These are phyloP conservation scores for Amniculicola lignicola DNA, from an alignment of 495 filamentous ascomycete genomes.

Conservation along the genomic window DNA sequence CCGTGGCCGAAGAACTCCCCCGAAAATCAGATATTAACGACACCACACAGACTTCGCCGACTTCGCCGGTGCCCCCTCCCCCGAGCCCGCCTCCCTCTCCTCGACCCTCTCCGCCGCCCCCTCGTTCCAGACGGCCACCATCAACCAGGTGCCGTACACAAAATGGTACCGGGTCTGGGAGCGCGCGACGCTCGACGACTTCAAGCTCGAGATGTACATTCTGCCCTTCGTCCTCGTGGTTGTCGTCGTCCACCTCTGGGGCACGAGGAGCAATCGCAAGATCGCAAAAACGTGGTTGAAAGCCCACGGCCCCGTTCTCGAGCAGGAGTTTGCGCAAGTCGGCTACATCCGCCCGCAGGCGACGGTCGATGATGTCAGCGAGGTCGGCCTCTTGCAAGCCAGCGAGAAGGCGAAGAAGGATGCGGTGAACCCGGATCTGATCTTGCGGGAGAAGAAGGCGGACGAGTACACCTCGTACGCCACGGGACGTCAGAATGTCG, in stretches of 20 bases:
- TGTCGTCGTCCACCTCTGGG: conserved; percentile 77
- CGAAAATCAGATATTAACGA: background rate
- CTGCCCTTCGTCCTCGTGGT: conserved; percentile 69
- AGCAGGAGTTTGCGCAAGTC: conserved; percentile 83
- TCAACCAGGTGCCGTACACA: conserved; percentile 61
- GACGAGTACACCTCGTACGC: conserved; percentile 86
- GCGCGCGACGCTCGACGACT: conserved; percentile 74
- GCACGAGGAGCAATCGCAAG: conserved; percentile 71
- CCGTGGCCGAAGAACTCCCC: too few species aligned
- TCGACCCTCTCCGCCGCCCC: conserved; percentile 43
- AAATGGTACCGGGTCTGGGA: conserved; percentile 98
- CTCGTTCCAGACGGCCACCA: conserved; percentile 44
- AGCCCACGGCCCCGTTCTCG: conserved; percentile 66
- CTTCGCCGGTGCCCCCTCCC: conserved; percentile 43
- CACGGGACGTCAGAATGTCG: conserved; percentile 90
- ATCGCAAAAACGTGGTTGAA: conserved; percentile 78
- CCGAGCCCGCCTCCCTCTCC: conserved; percentile 44
- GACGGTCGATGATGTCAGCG: conserved; percentile 46
- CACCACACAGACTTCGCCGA: conserved; percentile 49
- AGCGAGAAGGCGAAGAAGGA: conserved; percentile 29
- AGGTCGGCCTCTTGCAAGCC: conserved; percentile 43
- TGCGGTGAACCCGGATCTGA: conserved; percentile 52
- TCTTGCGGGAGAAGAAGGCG: conserved; percentile 77
- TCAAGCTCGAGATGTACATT: conserved; percentile 82
- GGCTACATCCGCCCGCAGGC: conserved; percentile 59